Evolutionary conservation across 129 eudicot genomes (phyloP).

Genomic region (Centaurea solstitialis): DNA sequence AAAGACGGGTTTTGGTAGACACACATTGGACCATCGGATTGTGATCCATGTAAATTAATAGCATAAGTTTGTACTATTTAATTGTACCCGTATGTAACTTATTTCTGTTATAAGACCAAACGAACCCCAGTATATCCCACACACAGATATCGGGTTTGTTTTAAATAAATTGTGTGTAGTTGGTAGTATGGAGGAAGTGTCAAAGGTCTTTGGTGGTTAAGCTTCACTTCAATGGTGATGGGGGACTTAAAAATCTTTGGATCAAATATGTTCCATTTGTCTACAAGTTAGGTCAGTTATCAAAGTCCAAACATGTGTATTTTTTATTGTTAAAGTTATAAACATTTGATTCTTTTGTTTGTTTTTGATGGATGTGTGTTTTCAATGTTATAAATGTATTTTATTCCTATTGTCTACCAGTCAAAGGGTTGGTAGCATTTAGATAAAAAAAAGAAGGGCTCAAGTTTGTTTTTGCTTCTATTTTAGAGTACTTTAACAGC

Average conservation of each 20-base stretch:
- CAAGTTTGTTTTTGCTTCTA: too few species aligned
- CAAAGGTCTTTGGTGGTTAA: background rate
- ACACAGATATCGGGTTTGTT: conserved; percentile 5
- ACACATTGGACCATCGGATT: background rate
- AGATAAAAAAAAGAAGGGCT: too few species aligned
- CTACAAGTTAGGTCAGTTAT: background rate
- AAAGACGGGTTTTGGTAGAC: conserved; percentile 86
- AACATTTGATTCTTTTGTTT: background rate
- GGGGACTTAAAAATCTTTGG: background rate
- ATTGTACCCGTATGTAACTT: conserved; percentile 17
- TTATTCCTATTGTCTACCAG: background rate
- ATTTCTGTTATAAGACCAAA: background rate
- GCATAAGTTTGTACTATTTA: conserved; percentile 21
- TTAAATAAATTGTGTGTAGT: background rate
- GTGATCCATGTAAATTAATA: conserved; percentile 28
- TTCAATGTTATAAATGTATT: background rate
- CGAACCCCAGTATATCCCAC: background rate
- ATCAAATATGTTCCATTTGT: too few species aligned
- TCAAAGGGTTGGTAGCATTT: too few species aligned
- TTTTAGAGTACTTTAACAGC: too few species aligned
- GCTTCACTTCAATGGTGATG: background rate
- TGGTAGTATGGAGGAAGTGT: background rate
- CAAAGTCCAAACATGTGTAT: background rate
- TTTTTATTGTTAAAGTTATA: background rate
- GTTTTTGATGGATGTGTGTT: background rate